Conservation (phyloP, 495 filamentous ascomycete species). For the Usnea hakonensis region DNA sequence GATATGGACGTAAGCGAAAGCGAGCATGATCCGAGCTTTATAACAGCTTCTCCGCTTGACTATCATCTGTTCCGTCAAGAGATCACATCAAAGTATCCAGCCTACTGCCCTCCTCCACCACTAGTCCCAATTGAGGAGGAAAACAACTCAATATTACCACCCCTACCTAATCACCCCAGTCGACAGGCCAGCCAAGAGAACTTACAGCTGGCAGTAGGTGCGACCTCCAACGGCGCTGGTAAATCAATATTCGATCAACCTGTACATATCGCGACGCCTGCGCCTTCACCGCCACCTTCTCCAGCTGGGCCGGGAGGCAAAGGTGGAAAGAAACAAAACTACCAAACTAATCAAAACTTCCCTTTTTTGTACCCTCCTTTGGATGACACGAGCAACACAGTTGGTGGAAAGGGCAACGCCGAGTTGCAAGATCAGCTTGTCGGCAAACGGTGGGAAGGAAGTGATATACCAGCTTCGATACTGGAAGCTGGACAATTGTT, state of each 20-base stretch:
- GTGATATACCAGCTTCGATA: conserved; percentile 85
- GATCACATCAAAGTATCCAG: conserved; percentile 96
- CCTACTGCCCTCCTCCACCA: conserved; percentile 82
- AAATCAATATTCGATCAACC: conserved; percentile 90
- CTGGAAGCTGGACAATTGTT: conserved; percentile 93
- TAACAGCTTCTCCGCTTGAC: conserved; percentile 88
- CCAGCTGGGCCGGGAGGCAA: conserved; percentile 83
- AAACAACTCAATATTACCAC: conserved; percentile 82
- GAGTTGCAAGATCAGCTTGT: conserved; percentile 68
- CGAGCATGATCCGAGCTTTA: conserved; percentile 43
- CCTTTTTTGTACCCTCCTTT: conserved; percentile 94
- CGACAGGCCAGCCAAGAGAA: conserved; percentile 35
- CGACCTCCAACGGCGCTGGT: conserved; percentile 37
- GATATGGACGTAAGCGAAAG: conserved; percentile 30
- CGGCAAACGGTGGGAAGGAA: conserved; percentile 78
- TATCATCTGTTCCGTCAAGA: conserved; percentile 96
- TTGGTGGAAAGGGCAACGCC: conserved; percentile 77
- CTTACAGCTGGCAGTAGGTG: conserved; percentile 38
- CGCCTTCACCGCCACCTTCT: conserved; percentile 92
- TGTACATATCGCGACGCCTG: conserved; percentile 95
- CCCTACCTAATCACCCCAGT: conserved; percentile 64
- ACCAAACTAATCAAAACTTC: conserved; percentile 98
- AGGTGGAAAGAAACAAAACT: conserved; percentile 95
- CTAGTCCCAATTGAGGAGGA: conserved; percentile 81
- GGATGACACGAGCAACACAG: conserved; percentile 70